Percentiles rank a stretch among this genome's conserved stretches.
These are phyloP conservation scores for Kwoniella europaea DNA, from an alignment of 768 basidiomycete genomes.

Conservation along the genomic window DNA sequence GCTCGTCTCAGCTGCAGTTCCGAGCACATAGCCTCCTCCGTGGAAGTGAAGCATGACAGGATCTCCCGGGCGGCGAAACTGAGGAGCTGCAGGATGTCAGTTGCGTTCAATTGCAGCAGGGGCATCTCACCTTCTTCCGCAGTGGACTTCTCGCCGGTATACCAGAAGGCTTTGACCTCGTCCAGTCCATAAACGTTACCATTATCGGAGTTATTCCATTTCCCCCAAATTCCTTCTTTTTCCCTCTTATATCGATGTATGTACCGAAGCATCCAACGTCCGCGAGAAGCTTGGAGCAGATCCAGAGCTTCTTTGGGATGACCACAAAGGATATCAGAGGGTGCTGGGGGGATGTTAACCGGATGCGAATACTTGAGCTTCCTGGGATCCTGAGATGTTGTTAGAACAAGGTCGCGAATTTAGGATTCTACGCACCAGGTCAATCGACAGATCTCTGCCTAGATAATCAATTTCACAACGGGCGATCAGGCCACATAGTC, in stretches of 20 bases:
- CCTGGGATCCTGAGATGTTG: conserved; percentile 28
- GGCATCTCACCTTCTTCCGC: conserved; percentile 30
- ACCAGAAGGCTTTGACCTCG: conserved; percentile 50
- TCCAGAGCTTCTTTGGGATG: conserved; percentile 36
- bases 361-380: conserved; percentile 43
- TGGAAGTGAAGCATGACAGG: conserved; percentile 49
- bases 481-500: conserved; percentile 44
- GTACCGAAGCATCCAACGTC: conserved; percentile 38
- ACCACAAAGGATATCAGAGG: conserved; percentile 32
- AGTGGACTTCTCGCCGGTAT: conserved; percentile 35
- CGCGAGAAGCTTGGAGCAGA: conserved; percentile 32
- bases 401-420: neutral
- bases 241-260: conserved; percentile 31
- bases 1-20: conserved; percentile 52
- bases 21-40: conserved; percentile 50
- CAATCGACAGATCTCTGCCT: conserved; percentile 36
- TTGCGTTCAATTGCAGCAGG: neutral
- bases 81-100: conserved; percentile 11
- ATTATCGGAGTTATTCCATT: conserved; percentile 32
- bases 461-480: conserved; percentile 50
- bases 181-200: conserved; percentile 34
- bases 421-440: conserved; percentile 28
- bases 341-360: conserved; percentile 40
- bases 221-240: conserved; percentile 27
- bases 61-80: conserved; percentile 26